Evolutionary conservation across 2,329 filamentous ascomycete genomes (phyloP).

Genomic region (Balansia obtecta): DNA sequence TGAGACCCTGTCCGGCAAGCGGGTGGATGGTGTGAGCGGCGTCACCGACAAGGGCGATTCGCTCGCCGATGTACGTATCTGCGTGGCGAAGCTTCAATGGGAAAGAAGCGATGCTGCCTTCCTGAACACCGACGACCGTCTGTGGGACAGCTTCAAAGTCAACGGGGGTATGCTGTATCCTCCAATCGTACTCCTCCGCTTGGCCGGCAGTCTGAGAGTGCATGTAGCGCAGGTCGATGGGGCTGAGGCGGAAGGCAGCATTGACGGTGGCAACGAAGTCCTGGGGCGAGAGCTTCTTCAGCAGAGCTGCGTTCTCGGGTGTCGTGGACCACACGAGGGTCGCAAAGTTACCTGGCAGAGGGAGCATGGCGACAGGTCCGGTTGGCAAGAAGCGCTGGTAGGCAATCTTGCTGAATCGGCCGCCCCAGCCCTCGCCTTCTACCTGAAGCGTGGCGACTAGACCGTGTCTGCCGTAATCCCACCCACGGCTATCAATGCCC

Average conservation of each 20-base stretch:
- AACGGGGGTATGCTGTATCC: slow-evolving; percentile 55
- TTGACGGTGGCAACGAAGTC: slow-evolving; percentile 87
- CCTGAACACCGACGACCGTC: slow-evolving; percentile 56
- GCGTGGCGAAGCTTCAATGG: slow-evolving; percentile 85
- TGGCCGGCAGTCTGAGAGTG: slow-evolving; percentile 50
- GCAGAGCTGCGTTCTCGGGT: slow-evolving; percentile 59
- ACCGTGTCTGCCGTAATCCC: slow-evolving; percentile 87
- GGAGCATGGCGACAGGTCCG: slow-evolving; percentile 83
- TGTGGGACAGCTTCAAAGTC: slow-evolving; percentile 48
- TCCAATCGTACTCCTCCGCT: slow-evolving; percentile 73
- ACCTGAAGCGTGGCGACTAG: slow-evolving; percentile 81
- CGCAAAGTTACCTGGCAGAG: slow-evolving; percentile 69
- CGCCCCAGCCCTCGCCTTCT: slow-evolving; percentile 44
- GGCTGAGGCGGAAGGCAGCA: slow-evolving; percentile 73
- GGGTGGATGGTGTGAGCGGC: slow-evolving; percentile 94
- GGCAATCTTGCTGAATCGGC: slow-evolving; percentile 54
- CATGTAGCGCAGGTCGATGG: slow-evolving; percentile 73
- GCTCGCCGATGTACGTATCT: slow-evolving; percentile 82
- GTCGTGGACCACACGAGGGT: slow-evolving; percentile 94
- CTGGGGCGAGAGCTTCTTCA: slow-evolving; percentile 60
- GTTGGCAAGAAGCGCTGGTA: slow-evolving; percentile 94
- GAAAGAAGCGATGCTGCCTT: slow-evolving; percentile 74
- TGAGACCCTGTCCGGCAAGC: slow-evolving; percentile 85
- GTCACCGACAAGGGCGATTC: slow-evolving; percentile 86
- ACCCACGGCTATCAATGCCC: slow-evolving; percentile 72